Base-by-base conservation (phyloP, 2,329 filamentous ascomycete genomes). In the Pyrenochaeta sp. region DNA sequence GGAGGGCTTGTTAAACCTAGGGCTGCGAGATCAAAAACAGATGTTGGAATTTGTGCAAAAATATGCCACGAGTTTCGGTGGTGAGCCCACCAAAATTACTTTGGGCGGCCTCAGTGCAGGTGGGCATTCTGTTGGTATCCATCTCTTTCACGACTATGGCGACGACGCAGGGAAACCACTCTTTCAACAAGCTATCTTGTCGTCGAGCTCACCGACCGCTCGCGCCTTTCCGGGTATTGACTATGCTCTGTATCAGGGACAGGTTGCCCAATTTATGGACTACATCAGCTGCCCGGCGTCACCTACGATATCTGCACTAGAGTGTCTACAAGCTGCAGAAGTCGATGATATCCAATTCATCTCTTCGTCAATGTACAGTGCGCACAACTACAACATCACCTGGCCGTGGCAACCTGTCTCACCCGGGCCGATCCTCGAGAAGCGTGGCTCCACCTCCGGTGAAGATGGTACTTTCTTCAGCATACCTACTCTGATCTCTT, bases 331-430 rank as follows among this genome's bases (percentile, higher is more conserved):
- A 3, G 57, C 60, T 1, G 76, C 73, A 0, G 71, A 78, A 10
- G 64, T 78, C 1, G 49, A 60, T 3, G 67, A 71, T 1, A 78
- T 82, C 32, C 73, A 75, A 51, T 50, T 74, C 39, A 63, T 77
- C 15, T 79, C 77, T 31, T 69, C 71, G 0, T 71, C 73, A 17
- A 49, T 81, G 2, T 81, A 75, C 49, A 62, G 71, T 2, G 71
- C 75, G 0, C 76, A 76, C 3, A 64, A 77, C 4, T 72, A 74
- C 14, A 73, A 73, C 32, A 66, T 79, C 21, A 82, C 78, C 0
- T 82, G 80, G 80, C 80, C 81, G 0, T 83, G 79, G 65, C 81
- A 82, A 45, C 81, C 81, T 1, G 76, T 77, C 0, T 78, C 79
- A 0, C 78, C 79, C 0, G 80, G 79, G 0, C 77, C 77, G 0